Evolutionary conservation across 1,284 basidiomycete species (phyloP), one percentile per base, ranked within the genome.

Genomic region (Porogramme epimiltina): DNA sequence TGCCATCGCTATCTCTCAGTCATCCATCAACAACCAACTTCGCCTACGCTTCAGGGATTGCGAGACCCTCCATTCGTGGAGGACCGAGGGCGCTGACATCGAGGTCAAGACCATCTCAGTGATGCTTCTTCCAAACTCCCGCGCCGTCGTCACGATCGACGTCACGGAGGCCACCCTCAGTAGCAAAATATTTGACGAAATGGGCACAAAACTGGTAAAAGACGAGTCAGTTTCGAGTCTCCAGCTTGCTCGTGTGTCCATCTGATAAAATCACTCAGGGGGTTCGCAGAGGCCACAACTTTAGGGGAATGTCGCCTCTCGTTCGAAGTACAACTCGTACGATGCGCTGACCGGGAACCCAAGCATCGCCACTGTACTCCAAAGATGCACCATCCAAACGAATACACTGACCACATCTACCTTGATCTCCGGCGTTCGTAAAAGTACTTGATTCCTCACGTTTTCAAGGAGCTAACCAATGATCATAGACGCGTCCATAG

Each of bases 1-100:
- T 37, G 55, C 70, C 59, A 56, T 57, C 18, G 66, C 68, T 1
- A 55, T 72, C 47, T 67, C 70, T 0, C 67, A 70, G 47, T 55
- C 58, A 3, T 63, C 67, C 3, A 62, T 71, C 59, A 68, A 68
- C 53, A 54, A 50, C 11, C 59, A 65, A 39, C 61, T 51, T 53
- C 38, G 44, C 49, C 10, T 49, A 62, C 33, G 64, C 59, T 59
- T 50, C 36, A 28, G 28, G 3, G 42, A 52, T n/a, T 36, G 26
- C 4, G 40, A 48, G 9, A 41, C 66, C 41, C 26, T 52, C 9
- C n/a, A 13, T 37, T 6, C 5, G 8, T 37, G 34, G 34, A 37
- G 34, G 13, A 5, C 13, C 9, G 34, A 37, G 10, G 13, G n/a
- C 5, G 9, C 34, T 42, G 66, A 66, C 53, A 42, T 49, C 11